Base-by-base conservation (phyloP, 768 basidiomycete genomes). In the Xerocomellus amylosporus region DNA sequence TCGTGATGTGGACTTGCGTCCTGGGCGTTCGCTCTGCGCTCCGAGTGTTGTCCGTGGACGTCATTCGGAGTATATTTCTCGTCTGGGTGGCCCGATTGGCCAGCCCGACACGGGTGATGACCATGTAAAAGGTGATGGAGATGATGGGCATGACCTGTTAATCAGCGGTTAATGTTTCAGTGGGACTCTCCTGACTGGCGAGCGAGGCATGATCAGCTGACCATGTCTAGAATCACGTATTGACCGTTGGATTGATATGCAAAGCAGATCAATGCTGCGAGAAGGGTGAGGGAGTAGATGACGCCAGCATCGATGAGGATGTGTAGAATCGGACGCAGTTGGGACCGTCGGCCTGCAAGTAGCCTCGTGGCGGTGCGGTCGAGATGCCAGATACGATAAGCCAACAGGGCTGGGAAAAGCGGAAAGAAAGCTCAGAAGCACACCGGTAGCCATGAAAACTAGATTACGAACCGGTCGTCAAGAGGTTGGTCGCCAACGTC, bases 311-410 rank as follows among this genome's bases (percentile, higher is more conserved):
- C 38, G 38, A 39, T 4, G 5, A 19, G 0, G 17, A 19, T 12
- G n/a, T 12, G 8, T 39, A 19, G 8, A 20, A 19, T 20, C 19
- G 38, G 19, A 5, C 38, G n/a, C 38, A 39, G n/a, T 39, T 14
- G 15, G 3, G 17, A 37, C 15, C n/a, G 4, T 5, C 8, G 17
- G 17, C 17, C 17, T 6, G 7, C 36, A 24, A 28, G 45, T 5
- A 73, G 60, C 30, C 56, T 53, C 12, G 61, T 54, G 9, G 64
- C 57, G n/a, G 52, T 54, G 8, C 60, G 58, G 12, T 67, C 66
- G 31, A 65, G 62, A 9, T 49, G 28, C 63, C 68, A 67, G 36
- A 72, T 71, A 10, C 62, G 63, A 28, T 56, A 56, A 1, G 64
- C 66, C 15, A 70, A 50, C 17, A 65, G 54, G 43, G 55, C 70